These are phyloP conservation scores for Setaria viridis DNA, from an alignment of 202 grass and related monocot species.

Conservation along the genomic window DNA sequence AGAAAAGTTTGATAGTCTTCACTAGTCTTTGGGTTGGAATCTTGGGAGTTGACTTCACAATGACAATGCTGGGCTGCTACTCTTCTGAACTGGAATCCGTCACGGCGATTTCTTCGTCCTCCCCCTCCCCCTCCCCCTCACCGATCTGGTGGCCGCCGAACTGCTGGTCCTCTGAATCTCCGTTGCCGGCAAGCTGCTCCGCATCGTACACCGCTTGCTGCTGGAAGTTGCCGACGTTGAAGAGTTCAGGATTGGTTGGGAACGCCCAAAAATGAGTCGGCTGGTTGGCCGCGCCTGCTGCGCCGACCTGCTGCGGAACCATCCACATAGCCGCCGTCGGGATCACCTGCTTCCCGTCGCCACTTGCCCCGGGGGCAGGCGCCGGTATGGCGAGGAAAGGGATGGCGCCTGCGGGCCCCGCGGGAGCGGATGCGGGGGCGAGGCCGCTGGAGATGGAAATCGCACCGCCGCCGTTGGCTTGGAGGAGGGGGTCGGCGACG, in stretches of 20 bases:
- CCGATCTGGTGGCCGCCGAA: background rate
- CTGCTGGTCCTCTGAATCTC: conserved; percentile 43
- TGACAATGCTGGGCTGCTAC: conserved; percentile 22
- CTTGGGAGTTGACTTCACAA: background rate
- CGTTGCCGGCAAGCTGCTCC: conserved; percentile 20
- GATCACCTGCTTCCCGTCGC: conserved; percentile 45
- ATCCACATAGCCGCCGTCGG: conserved; percentile 60
- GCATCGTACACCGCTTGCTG: conserved; percentile 19
- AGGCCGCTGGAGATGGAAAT: conserved; percentile 61
- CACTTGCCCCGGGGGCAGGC: background rate
- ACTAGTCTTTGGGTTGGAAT: background rate
- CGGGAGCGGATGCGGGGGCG: conserved; percentile 40
- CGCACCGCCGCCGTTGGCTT: conserved; percentile 50
- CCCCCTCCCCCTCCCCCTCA: conserved; percentile 44
- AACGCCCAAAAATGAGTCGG: conserved; percentile 54
- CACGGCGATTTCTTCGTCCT: conserved; percentile 47
- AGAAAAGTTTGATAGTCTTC: background rate
- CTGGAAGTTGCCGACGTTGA: conserved; percentile 40
- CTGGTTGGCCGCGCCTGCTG: conserved; percentile 21
- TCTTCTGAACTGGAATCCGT: conserved; percentile 61
- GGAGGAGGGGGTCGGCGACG: conserved; percentile 57
- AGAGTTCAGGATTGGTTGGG: conserved; percentile 48
- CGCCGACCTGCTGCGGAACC: conserved; percentile 48
- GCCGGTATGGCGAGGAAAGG: conserved; percentile 59
- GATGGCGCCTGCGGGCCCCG: conserved; percentile 43